phyloP scores from a whole-genome alignment of 1,284 basidiomycete genomes.

The Grifola frondosa region DNA sequence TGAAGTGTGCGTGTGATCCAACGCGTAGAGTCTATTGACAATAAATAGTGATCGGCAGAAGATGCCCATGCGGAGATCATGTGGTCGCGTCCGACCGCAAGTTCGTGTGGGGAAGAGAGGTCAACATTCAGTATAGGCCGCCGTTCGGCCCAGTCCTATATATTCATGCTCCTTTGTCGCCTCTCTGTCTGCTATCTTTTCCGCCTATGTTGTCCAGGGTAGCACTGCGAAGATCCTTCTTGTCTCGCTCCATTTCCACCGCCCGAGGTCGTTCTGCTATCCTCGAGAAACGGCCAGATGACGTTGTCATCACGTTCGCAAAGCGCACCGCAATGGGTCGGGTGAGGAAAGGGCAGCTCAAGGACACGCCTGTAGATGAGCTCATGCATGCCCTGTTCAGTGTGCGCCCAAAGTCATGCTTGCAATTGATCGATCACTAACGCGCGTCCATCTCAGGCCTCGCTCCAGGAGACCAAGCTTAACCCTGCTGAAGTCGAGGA shows the following conservation, averaged over 20 bases:
- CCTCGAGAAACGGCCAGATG: slow-evolving; percentile 71
- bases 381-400: slow-evolving; percentile 69
- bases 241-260: neutral
- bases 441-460: slow-evolving; percentile 36
- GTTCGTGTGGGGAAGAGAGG: no score
- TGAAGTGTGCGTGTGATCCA: no score
- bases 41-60: no score
- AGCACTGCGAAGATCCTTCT: slow-evolving; percentile 4
- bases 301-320: slow-evolving; percentile 86
- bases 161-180: no score
- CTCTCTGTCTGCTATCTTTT: no score
- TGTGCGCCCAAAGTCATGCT: slow-evolving; percentile 33
- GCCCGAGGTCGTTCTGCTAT: slow-evolving; percentile 38
- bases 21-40: no score
- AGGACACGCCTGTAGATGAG: slow-evolving; percentile 74
- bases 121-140: no score
- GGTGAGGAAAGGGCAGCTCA: slow-evolving; percentile 79
- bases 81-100: no score
- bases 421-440: neutral
- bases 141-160: no score
- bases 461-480: slow-evolving; percentile 46
- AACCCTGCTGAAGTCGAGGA: slow-evolving; percentile 70
- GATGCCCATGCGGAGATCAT: no score
- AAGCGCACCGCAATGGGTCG: slow-evolving; percentile 78
- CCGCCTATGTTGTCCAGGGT: no score